Percentiles rank a stretch among this genome's conserved stretches.
phyloP scores from a whole-genome alignment of 2,329 filamentous ascomycete genomes.

The Pleoardoris graminearum region DNA sequence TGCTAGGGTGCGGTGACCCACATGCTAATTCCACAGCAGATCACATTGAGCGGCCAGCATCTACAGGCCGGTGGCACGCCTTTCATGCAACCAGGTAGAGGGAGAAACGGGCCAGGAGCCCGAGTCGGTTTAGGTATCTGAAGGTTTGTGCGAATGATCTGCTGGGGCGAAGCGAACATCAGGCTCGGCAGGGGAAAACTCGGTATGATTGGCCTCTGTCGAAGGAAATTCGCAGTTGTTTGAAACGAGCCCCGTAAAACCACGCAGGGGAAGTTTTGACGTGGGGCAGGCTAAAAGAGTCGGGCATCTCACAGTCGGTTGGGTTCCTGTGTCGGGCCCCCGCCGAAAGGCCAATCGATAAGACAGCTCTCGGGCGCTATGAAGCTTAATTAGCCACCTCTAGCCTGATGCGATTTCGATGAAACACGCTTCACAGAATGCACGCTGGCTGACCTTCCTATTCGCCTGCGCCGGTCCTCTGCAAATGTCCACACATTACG shows the following conservation, averaged over 20 bases:
- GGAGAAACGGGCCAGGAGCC: conserved; percentile 10
- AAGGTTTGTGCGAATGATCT: conserved; percentile 14
- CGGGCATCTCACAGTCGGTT: conserved; percentile 1
- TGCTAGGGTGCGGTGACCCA: conserved; percentile 7
- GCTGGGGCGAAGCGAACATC: conserved; percentile 10
- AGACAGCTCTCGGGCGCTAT: not conserved
- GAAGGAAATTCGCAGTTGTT: conserved; percentile 14
- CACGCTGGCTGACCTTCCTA: conserved; percentile 1
- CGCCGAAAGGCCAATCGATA: conserved; percentile 11
- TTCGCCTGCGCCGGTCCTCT: conserved; percentile 3
- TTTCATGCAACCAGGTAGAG: conserved; percentile 15
- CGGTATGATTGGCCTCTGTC: conserved; percentile 1
- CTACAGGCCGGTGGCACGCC: conserved; percentile 15
- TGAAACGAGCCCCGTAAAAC: conserved; percentile 17
- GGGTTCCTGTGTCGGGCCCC: conserved; percentile 3
- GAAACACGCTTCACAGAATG: not conserved
- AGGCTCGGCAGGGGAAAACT: conserved; percentile 5
- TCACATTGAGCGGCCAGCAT: conserved; percentile 13
- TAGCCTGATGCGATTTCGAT: not conserved
- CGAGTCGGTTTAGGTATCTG: conserved; percentile 14
- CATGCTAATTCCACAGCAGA: conserved; percentile 16
- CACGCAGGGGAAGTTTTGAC: conserved; percentile 3
- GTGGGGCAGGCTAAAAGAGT: conserved; percentile 8
- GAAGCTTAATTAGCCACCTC: conserved; percentile 6
- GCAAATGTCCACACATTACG: not conserved